Evolutionary conservation across 805 yeast genomes (phyloP).

Genomic region (Lipomyces sp.): DNA sequence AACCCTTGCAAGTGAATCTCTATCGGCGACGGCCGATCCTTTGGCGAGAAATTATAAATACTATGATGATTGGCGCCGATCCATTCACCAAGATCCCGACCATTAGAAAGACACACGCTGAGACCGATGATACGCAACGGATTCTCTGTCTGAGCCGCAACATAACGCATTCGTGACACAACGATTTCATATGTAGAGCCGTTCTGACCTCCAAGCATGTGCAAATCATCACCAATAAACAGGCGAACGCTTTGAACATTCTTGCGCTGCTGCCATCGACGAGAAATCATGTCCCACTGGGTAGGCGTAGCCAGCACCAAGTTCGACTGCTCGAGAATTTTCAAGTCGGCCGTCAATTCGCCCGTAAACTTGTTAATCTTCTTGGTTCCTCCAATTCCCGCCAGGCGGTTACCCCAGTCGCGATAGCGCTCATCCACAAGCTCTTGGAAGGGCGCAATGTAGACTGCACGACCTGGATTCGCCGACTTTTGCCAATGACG

Average conservation of each 20-base stretch:
- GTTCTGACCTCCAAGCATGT: constrained; percentile 60
- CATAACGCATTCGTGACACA: constrained; percentile 71
- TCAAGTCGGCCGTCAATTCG: constrained; percentile 60
- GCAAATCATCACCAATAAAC: constrained; percentile 74
- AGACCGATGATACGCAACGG: constrained; percentile 69
- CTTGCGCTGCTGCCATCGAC: constrained; percentile 82
- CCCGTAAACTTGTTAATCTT: constrained; percentile 61
- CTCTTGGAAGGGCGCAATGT: constrained; percentile 67
- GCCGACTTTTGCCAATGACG: constrained; percentile 65
- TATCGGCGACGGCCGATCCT: constrained; percentile 60
- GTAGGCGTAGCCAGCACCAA: constrained; percentile 76
- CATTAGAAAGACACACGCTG: constrained; percentile 71
- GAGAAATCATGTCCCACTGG: constrained; percentile 73
- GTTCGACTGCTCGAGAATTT: constrained; percentile 63
- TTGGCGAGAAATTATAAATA: constrained; percentile 72
- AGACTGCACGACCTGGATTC: constrained; percentile 71
- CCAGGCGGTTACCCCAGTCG: constrained; percentile 60
- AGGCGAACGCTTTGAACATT: constrained; percentile 68
- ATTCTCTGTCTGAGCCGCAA: constrained; percentile 66
- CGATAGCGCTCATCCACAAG: constrained; percentile 54
- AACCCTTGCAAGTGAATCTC: constrained; percentile 59
- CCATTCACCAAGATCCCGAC: constrained; percentile 84
- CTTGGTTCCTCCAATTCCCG: constrained; percentile 61
- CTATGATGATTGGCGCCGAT: constrained; percentile 66
- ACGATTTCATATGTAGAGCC: constrained; percentile 74